phyloP scores from a whole-genome alignment of 208 protist species.

The Trypanosoma cruzi region DNA sequence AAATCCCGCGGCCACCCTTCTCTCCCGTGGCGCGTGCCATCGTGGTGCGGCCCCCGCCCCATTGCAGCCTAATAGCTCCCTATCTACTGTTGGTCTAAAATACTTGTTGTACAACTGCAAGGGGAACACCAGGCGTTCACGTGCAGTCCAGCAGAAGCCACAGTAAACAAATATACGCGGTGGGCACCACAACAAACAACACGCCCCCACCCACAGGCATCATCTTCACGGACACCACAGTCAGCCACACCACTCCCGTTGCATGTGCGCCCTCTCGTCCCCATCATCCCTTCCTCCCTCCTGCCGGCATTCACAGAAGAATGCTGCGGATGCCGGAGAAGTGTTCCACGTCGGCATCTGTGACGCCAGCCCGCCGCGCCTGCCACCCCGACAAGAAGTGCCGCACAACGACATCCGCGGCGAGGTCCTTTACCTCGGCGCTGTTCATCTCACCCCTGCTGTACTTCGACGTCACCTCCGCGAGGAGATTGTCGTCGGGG shows the following conservation, averaged over 20 bases:
- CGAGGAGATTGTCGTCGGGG: slow-evolving; percentile 94
- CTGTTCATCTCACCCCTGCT: slow-evolving; percentile 70
- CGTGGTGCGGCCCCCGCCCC: background rate
- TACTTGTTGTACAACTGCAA: background rate
- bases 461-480: slow-evolving; percentile 75
- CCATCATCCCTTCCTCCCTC: background rate
- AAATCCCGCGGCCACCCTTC: background rate
- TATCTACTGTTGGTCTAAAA: background rate
- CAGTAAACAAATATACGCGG: slow-evolving; percentile 9
- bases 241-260: too few relatives aligned
- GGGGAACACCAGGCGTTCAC: too few relatives aligned
- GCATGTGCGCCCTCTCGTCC: background rate
- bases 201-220: background rate
- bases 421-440: slow-evolving; percentile 78
- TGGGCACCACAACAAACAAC: background rate
- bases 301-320: slow-evolving; percentile 28
- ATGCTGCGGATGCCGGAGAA: slow-evolving; percentile 83
- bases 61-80: background rate
- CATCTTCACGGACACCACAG: background rate
- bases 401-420: slow-evolving; percentile 66
- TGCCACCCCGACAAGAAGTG: slow-evolving; percentile 73
- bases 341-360: slow-evolving; percentile 66
- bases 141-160: background rate
- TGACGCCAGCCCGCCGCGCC: slow-evolving; percentile 55
- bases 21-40: background rate